Base-by-base conservation (phyloP, 257 asterid species). In the Voacanga thouarsii region DNA sequence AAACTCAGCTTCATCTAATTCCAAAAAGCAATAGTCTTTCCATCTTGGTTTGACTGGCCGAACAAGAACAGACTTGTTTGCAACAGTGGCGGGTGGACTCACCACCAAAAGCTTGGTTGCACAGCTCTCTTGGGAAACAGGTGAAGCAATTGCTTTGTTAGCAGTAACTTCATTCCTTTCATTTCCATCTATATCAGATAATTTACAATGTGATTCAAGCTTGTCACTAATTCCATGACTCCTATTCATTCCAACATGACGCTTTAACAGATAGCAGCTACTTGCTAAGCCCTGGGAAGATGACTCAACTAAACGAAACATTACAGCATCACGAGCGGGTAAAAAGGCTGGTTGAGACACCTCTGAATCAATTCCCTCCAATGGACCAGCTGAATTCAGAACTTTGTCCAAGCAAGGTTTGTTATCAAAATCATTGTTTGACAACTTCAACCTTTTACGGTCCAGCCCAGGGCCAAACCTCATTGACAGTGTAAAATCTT, bases 61-160 rank as follows among this genome's bases (percentile, higher is more conserved):
- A 78, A 80, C 85, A 71, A 82, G 80, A 60, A 72, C 86, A 53
- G 82, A 78, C 75, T 80, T 80, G 74, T 84, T 83, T 55, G 81
- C 84, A 78, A 79, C 85, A 79, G 84, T 78, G 67, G 61, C 78
- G 26, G 88, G 77, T 47, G 86, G 86, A 85, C 83, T 82, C 61
- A 70, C 78, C 66, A 82, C 89, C 83, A 89, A 85, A 80, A 85
- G 89, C 87, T 90, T 90, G 88, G 87, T 85, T 49, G 90, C 92
- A 67, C 85, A 82, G 87, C 97, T 96, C 87, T 89, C 98, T 87
- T 93, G 98, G 77, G 98, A 93, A 87, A 89, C 85, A 77, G 97
- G 98, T 53, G 96, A 93, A 63, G 92, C 82, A 80, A 89, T 89
- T 75, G 83, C 77, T 82, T 72, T 82, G 79, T 78, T 78, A 66